phyloP scores from a whole-genome alignment of 2,329 filamentous ascomycete species.

The Apiospora saccharicola region DNA sequence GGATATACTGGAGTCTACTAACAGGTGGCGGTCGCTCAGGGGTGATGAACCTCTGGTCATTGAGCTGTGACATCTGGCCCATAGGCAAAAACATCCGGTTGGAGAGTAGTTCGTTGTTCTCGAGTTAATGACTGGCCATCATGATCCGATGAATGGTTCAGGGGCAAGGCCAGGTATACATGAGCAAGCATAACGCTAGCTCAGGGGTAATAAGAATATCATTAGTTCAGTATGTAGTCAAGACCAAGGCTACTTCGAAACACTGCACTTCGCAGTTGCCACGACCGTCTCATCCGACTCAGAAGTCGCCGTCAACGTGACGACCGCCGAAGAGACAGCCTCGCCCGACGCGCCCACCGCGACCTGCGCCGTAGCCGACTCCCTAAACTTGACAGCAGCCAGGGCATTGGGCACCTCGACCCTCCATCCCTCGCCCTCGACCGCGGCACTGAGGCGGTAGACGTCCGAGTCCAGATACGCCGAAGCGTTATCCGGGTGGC shows the following conservation, averaged over 20 bases:
- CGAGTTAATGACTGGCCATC: too few species aligned
- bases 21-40: background rate
- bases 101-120: too few species aligned
- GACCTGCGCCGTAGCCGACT: constrained; percentile 47
- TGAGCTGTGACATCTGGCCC: background rate
- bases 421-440: constrained; percentile 55
- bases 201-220: background rate
- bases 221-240: background rate
- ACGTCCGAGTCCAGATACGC: constrained; percentile 53
- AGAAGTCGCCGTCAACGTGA: constrained; percentile 53
- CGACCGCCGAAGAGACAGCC: constrained; percentile 45
- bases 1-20: background rate
- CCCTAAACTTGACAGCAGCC: constrained; percentile 51
- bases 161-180: background rate
- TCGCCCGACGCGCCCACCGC: constrained; percentile 47
- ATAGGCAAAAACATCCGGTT: too few species aligned
- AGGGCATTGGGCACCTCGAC: constrained; percentile 51
- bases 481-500: constrained; percentile 46
- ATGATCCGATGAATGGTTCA: background rate
- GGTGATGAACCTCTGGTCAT: background rate
- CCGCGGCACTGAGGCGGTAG: constrained; percentile 53
- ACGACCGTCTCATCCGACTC: constrained; percentile 49
- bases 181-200: too few species aligned
- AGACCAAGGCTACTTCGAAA: background rate
- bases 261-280: constrained; percentile 40